These are phyloP conservation scores for Omphalotus olearius DNA, from an alignment of 1,284 basidiomycete species.

Conservation along the genomic window DNA sequence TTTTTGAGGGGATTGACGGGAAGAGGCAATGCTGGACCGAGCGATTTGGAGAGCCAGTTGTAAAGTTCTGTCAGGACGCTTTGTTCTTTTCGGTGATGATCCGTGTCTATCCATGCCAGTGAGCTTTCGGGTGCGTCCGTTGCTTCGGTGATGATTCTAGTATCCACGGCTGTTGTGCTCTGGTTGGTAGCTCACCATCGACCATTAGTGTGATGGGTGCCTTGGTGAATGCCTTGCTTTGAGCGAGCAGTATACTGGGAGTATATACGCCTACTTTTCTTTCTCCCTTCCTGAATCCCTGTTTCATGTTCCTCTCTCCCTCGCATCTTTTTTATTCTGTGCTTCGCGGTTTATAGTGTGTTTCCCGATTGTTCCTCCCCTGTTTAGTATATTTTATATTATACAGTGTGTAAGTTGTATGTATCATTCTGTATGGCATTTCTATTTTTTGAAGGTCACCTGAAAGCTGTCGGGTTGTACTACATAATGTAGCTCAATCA, in stretches of 20 bases:
- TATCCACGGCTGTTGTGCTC: too few relatives aligned
- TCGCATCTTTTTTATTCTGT: background rate
- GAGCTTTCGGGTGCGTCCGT: background rate
- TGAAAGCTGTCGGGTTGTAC: too few relatives aligned
- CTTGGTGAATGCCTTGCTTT: too few relatives aligned
- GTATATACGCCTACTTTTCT: too few relatives aligned
- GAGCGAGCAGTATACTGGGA: too few relatives aligned
- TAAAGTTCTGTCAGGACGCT: background rate
- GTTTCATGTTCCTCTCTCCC: background rate
- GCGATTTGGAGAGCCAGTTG: slow-evolving; percentile 10
- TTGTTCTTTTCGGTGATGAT: background rate
- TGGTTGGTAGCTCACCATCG: too few relatives aligned
- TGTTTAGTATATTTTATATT: background rate
- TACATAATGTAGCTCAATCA: too few relatives aligned
- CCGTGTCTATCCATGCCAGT: background rate
- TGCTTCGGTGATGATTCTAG: too few relatives aligned
- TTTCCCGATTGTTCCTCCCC: background rate
- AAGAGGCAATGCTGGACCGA: background rate
- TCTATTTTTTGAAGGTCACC: too few relatives aligned
- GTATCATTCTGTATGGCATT: too few relatives aligned
- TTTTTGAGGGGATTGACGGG: slow-evolving; percentile 8
- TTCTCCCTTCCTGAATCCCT: background rate
- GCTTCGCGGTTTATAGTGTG: background rate
- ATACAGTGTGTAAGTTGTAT: too few relatives aligned
- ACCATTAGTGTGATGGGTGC: too few relatives aligned